Evolutionary conservation across 1,284 basidiomycete genomes (phyloP), one percentile per base, ranked within the genome.

Genomic region (Fomitopsis betulina): DNA sequence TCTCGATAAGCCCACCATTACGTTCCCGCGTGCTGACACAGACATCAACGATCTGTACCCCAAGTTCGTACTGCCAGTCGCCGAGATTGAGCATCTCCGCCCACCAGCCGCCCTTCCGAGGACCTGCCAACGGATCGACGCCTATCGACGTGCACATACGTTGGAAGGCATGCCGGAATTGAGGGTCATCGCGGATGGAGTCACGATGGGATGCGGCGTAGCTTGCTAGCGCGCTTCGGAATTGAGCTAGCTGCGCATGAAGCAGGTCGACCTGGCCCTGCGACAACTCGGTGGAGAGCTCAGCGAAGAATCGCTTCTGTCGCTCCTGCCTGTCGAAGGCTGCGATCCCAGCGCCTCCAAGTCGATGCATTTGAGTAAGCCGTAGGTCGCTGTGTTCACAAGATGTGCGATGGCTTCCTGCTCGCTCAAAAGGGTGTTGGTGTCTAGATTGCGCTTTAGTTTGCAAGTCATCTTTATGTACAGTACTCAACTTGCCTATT

Each of bases 41-140:
- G 17, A 99, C 85, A 70, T 99, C 96, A 52, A 99, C 94, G 62
- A 99, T 91, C 77, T 99, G 96, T 27, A 98, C 93, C 2, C 94
- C 94, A 1, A 99, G 83, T 68, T 97, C 96, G 71, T 94, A 93
- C 67, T 95, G 91, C 93, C 94, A 99, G 71, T 99, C 97, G 7
- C 93, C 87, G 54, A 92, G 72, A 0, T 93, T 93, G 17, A 98
- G 80, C 67, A 94, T 76, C 69, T 94, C 95, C 23, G 85, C 87
- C 87, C 91, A 93, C 90, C 92, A 95, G 2, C 94, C 86, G n/a
- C 91, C 91, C 61, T 87, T 87, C 25, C 88, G 76, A 0, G 90
- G 89, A 0, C 91, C 92, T 1, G 91, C 91, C 19, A 99, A 82
- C 0, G 97, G 96, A 71, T 99, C 97, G 19, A 99, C 93, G 30